Percentiles rank a stretch among this genome's conserved stretches.
phyloP scores from a whole-genome alignment of 2,329 filamentous ascomycete genomes.

The Aspergillus pseudotamarii region DNA sequence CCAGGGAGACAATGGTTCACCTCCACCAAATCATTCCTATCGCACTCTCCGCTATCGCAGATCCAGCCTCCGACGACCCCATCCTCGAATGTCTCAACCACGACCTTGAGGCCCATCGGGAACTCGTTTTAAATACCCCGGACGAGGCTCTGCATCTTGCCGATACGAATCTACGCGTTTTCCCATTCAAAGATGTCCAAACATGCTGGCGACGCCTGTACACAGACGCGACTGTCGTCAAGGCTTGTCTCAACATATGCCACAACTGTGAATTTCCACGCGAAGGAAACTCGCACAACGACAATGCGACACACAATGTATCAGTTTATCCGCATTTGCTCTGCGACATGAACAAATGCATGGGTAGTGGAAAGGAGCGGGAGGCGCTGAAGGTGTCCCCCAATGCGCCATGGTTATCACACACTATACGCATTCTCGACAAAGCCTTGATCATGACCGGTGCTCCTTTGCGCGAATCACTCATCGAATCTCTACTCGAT shows the following conservation, averaged over 20 bases:
- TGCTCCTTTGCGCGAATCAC: slow-evolving; percentile 57
- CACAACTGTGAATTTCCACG: slow-evolving; percentile 22
- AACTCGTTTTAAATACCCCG: slow-evolving; percentile 34
- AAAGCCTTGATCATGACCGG: slow-evolving; percentile 76
- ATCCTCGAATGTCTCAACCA: slow-evolving; percentile 39
- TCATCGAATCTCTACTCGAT: slow-evolving; percentile 42
- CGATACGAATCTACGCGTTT: slow-evolving; percentile 56
- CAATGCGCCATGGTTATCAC: slow-evolving; percentile 52
- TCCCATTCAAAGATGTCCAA: slow-evolving; percentile 60
- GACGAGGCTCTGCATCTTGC: slow-evolving; percentile 52
- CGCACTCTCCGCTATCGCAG: slow-evolving; percentile 31
- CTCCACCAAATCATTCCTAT: slow-evolving; percentile 27
- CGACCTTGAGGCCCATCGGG: slow-evolving; percentile 22
- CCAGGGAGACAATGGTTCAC: slow-evolving; percentile 17
- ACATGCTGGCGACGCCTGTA: slow-evolving; percentile 60
- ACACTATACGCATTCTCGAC: slow-evolving; percentile 69
- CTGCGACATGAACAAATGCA: slow-evolving; percentile 14
- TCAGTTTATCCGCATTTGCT: slow-evolving; percentile 14
- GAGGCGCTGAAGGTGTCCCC: slow-evolving; percentile 16
- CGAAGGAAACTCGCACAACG: neutral
- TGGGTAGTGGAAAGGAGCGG: slow-evolving; percentile 8
- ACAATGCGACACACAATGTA: slow-evolving; percentile 7
- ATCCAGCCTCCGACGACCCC: slow-evolving; percentile 35
- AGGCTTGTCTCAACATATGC: slow-evolving; percentile 41
- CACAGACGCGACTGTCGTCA: slow-evolving; percentile 58